These are phyloP conservation scores for Tetrahymena malaccensis DNA, from an alignment of 73 alveolate species.

Conservation along the genomic window DNA sequence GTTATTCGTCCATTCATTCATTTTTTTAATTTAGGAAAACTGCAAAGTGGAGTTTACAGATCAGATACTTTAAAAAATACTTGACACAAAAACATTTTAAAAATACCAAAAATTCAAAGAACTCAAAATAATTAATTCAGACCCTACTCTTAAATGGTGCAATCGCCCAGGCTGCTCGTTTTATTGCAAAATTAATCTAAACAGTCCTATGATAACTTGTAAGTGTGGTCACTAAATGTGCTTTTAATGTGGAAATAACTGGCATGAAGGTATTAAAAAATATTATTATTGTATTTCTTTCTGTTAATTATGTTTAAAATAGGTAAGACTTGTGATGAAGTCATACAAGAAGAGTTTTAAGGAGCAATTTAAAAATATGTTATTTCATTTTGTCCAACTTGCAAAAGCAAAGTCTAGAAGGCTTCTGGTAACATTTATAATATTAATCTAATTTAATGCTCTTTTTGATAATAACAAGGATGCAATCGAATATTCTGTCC, in stretches of 20 bases:
- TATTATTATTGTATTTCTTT: background rate
- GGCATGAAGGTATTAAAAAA: background rate
- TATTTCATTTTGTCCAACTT: background rate
- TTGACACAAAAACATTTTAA: background rate
- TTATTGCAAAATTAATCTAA: background rate
- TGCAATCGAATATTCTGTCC: background rate
- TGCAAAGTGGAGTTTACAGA: background rate
- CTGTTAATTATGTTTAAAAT: background rate
- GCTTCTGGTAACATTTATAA: background rate
- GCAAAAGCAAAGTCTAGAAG: background rate
- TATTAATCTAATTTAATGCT: background rate
- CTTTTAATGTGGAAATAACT: background rate
- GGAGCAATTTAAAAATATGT: background rate
- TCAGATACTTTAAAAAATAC: background rate
- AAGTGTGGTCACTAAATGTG: background rate
- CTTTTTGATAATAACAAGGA: background rate
- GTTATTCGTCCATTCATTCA: too few relatives aligned
- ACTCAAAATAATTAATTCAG: background rate
- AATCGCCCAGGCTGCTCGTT: background rate
- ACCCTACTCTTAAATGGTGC: background rate
- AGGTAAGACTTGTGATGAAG: background rate
- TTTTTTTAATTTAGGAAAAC: background rate
- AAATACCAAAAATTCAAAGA: background rate
- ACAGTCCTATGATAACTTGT: background rate
- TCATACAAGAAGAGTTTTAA: background rate